phyloP scores from a whole-genome alignment of 345 rosid genomes.

The Sonneratia alba region DNA sequence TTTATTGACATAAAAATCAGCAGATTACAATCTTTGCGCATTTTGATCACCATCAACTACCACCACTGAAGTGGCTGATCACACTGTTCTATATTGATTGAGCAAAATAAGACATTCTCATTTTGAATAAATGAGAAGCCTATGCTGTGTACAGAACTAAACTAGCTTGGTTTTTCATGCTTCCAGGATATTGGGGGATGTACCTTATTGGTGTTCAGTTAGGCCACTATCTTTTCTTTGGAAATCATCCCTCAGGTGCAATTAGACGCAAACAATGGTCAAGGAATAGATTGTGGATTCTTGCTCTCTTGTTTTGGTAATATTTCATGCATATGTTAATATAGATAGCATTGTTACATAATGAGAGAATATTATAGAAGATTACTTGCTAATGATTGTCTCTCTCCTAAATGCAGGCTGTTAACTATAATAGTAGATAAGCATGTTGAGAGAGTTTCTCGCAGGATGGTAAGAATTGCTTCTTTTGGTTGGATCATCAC shows the following conservation, averaged over 20 bases:
- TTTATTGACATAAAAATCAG: too few species aligned
- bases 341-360: neutral
- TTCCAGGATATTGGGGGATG: conserved; percentile 87
- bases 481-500: neutral
- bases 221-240: conserved; percentile 63
- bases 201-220: conserved; percentile 79
- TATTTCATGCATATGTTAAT: neutral
- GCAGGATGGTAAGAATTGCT: conserved; percentile 56
- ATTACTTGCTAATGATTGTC: neutral
- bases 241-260: conserved; percentile 19
- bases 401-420: conserved; percentile 41
- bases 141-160: neutral
- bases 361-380: neutral
- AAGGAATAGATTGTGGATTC: conserved; percentile 44
- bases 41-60: neutral
- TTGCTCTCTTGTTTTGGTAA: conserved; percentile 56
- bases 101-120: neutral
- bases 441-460: conserved; percentile 72
- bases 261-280: conserved; percentile 40
- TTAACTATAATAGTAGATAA: conserved; percentile 48
- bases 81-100: neutral
- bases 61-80: neutral
- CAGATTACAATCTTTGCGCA: too few species aligned
- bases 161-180: conserved; percentile 6
- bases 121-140: neutral